phyloP scores from a whole-genome alignment of 257 asterid species.

The Misopates orontium region DNA sequence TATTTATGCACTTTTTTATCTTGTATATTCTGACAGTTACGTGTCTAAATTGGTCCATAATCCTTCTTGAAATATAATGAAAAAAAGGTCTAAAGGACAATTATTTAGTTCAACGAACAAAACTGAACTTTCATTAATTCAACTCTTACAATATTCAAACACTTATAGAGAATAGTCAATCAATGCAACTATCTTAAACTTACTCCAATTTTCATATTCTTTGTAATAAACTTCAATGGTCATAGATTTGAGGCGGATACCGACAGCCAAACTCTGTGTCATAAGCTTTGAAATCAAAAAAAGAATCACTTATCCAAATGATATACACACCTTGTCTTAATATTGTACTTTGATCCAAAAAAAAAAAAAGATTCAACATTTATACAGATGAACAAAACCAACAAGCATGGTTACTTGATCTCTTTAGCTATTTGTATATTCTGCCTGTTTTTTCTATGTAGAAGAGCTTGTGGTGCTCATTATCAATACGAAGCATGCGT shows the following conservation, averaged over 20 bases:
- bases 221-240: slow-evolving; percentile 23
- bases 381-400: slow-evolving; percentile 35
- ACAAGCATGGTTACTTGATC: slow-evolving; percentile 5
- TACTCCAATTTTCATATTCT: slow-evolving; percentile 7
- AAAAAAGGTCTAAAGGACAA: no score
- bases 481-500: slow-evolving; percentile 44
- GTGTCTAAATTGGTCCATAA: no score
- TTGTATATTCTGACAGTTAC: no score
- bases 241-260: slow-evolving; percentile 33
- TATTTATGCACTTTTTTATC: no score
- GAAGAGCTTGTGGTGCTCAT: slow-evolving; percentile 37
- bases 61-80: no score
- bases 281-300: slow-evolving; percentile 10
- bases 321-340: background rate
- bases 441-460: slow-evolving; percentile 30
- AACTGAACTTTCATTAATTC: background rate
- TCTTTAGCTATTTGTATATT: slow-evolving; percentile 28
- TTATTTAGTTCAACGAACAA: no score
- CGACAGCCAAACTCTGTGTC: slow-evolving; percentile 1
- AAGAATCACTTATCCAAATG: slow-evolving; percentile 19
- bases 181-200: slow-evolving; percentile 31
- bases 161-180: slow-evolving; percentile 33
- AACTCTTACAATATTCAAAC: slow-evolving; percentile 22
- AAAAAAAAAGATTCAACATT: slow-evolving; percentile 21
- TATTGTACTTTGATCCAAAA: background rate